Conservation (phyloP, 768 basidiomycete species). For the Podaxis carcinomalis region DNA sequence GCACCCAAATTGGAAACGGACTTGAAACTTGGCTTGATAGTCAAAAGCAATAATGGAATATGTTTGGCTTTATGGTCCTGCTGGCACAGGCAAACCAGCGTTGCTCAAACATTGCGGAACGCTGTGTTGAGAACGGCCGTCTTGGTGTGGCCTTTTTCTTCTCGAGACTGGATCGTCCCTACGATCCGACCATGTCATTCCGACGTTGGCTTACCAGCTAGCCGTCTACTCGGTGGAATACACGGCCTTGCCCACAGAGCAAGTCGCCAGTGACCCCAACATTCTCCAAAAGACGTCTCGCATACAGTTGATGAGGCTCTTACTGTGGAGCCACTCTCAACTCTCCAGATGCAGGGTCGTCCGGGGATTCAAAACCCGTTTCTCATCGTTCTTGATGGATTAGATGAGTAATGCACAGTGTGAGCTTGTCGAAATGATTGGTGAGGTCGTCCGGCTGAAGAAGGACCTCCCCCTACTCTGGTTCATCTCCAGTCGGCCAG, state of each 20-base stretch:
- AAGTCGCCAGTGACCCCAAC: too few relatives aligned
- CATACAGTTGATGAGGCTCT: too few relatives aligned
- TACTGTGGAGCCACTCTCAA: too few relatives aligned
- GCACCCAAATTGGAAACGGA: not conserved
- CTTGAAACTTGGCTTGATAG: not conserved
- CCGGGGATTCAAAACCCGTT: not conserved
- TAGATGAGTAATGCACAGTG: not conserved
- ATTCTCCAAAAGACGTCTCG: too few relatives aligned
- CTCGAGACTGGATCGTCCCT: not conserved
- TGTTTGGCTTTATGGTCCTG: not conserved
- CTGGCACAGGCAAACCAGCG: not conserved
- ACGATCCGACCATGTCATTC: constrained; percentile 10
- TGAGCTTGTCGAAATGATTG: not conserved
- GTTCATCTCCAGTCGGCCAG: not conserved
- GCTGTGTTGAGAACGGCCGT: not conserved
- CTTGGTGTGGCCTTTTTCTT: not conserved
- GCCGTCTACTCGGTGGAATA: too few relatives aligned
- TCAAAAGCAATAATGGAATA: not conserved
- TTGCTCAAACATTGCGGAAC: not conserved
- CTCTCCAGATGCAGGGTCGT: too few relatives aligned
- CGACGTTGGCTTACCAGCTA: too few relatives aligned
- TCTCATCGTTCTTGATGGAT: not conserved
- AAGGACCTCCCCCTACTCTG: not conserved
- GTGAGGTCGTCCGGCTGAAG: not conserved
- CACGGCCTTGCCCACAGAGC: too few relatives aligned